Evolutionary conservation across 805 yeast species (phyloP).

Genomic region (Sugiyamaella chiloensis): DNA sequence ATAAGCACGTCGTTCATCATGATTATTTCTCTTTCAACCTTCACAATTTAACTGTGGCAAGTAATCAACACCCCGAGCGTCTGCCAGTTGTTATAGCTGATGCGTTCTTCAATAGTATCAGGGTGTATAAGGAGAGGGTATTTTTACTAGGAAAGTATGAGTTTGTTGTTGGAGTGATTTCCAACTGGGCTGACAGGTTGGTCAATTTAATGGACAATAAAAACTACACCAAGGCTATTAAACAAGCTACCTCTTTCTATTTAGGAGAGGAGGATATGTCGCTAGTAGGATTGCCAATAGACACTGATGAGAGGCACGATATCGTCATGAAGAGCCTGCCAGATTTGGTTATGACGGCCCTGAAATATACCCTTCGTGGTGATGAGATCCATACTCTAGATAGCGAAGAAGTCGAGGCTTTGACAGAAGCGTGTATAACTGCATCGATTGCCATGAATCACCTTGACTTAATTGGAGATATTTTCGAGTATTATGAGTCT

Average conservation of each 20-base stretch:
- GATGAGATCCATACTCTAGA: constrained; percentile 27
- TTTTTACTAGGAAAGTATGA: constrained; percentile 54
- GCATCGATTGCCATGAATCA: constrained; percentile 41
- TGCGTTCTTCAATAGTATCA: constrained; percentile 37
- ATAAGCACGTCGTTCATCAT: constrained; percentile 39
- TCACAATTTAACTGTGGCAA: constrained; percentile 19
- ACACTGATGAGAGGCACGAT: constrained; percentile 41
- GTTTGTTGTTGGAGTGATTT: constrained; percentile 53
- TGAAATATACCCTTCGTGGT: constrained; percentile 41
- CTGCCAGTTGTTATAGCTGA: constrained; percentile 34
- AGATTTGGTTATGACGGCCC: constrained; percentile 53
- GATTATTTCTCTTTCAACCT: constrained; percentile 32
- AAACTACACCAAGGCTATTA: constrained; percentile 54
- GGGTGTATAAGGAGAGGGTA: constrained; percentile 44
- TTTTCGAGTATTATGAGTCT: constrained; percentile 44
- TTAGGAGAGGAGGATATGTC: constrained; percentile 48
- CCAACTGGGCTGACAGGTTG: constrained; percentile 69
- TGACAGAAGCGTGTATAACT: constrained; percentile 40
- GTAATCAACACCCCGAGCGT: constrained; percentile 18
- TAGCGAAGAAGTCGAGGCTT: constrained; percentile 28
- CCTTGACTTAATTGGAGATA: constrained; percentile 35
- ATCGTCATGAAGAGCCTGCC: constrained; percentile 53
- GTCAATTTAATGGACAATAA: constrained; percentile 46
- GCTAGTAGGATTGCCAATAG: constrained; percentile 55
- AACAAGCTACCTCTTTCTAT: constrained; percentile 52